phyloP scores from a whole-genome alignment of 2,329 filamentous ascomycete genomes.

The Alternaria consortialis region DNA sequence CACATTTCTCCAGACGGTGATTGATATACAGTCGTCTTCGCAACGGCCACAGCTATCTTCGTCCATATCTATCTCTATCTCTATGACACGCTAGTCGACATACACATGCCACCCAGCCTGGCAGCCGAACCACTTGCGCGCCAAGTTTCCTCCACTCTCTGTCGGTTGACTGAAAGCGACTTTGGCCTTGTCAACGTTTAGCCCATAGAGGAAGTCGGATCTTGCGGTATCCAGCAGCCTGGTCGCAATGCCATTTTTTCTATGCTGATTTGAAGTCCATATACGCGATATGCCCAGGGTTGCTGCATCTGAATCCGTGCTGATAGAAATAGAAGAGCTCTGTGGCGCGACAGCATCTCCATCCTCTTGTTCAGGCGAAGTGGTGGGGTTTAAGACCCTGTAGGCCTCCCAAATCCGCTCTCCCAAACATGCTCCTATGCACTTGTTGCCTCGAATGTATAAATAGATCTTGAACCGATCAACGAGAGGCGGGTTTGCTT shows the following conservation, averaged over 20 bases:
- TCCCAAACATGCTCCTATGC: conserved; percentile 68
- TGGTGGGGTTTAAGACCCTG: conserved; percentile 54
- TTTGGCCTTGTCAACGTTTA: conserved; percentile 63
- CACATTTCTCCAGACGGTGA: background rate
- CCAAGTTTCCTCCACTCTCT: conserved; percentile 65
- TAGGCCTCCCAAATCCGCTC: conserved; percentile 68
- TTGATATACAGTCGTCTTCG: background rate
- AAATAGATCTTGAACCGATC: conserved; percentile 69
- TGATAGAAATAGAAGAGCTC: conserved; percentile 55
- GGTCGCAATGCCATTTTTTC: conserved; percentile 66
- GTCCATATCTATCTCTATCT: background rate
- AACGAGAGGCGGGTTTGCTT: conserved; percentile 35
- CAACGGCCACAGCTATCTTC: background rate
- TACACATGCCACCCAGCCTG: conserved; percentile 69
- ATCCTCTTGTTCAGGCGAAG: conserved; percentile 27
- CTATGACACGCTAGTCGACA: conserved; percentile 58
- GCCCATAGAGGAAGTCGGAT: conserved; percentile 64
- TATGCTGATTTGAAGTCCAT: conserved; percentile 68
- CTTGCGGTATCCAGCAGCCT: conserved; percentile 65
- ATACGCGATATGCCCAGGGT: conserved; percentile 71
- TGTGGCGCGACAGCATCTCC: conserved; percentile 24
- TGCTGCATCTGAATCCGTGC: conserved; percentile 55
- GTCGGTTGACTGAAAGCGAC: conserved; percentile 74
- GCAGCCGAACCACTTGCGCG: conserved; percentile 65
- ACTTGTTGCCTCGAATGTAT: conserved; percentile 68